phyloP scores from a whole-genome alignment of 805 yeast species.

The Metschnikowia amazonensis region DNA sequence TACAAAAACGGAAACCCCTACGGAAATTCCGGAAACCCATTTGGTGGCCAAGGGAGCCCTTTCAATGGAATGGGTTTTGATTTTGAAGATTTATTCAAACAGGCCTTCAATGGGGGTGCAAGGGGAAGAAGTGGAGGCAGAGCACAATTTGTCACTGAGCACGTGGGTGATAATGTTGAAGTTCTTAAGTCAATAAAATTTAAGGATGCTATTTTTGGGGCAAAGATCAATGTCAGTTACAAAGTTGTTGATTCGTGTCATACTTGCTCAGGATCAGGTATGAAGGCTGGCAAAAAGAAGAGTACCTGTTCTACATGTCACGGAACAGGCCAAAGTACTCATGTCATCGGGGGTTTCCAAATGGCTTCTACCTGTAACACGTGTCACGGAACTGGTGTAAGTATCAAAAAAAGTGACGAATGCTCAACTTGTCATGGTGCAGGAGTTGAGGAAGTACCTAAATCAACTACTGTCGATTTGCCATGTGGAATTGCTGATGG shows the following conservation, averaged over 20 bases:
- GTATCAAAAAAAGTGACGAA: slow-evolving; percentile 59
- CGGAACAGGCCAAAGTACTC: slow-evolving; percentile 90
- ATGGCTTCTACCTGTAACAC: slow-evolving; percentile 89
- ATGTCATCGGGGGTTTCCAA: slow-evolving; percentile 89
- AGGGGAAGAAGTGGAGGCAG: slow-evolving; percentile 28
- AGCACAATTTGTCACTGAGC: slow-evolving; percentile 62
- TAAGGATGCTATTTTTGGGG: slow-evolving; percentile 86
- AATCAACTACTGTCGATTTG: slow-evolving; percentile 74
- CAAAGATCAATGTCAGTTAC: slow-evolving; percentile 60
- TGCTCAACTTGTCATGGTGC: slow-evolving; percentile 85
- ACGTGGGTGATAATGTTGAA: slow-evolving; percentile 85
- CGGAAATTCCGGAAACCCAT: slow-evolving; percentile 43
- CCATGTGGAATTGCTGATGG: slow-evolving; percentile 91
- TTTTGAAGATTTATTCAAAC: slow-evolving; percentile 45
- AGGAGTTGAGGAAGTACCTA: slow-evolving; percentile 69
- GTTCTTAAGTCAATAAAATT: slow-evolving; percentile 69
- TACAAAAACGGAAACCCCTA: slow-evolving; percentile 36
- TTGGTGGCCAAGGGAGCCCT: slow-evolving; percentile 44
- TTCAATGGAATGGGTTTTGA: slow-evolving; percentile 52
- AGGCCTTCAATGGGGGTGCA: slow-evolving; percentile 45
- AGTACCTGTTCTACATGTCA: slow-evolving; percentile 82
- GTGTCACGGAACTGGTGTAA: slow-evolving; percentile 88
- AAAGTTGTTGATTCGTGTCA: slow-evolving; percentile 71
- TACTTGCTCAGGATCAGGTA: slow-evolving; percentile 81
- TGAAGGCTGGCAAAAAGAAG: slow-evolving; percentile 71